Evolutionary conservation across 169 alveolate genomes (phyloP).

Genomic region (Plasmodium adleri): DNA sequence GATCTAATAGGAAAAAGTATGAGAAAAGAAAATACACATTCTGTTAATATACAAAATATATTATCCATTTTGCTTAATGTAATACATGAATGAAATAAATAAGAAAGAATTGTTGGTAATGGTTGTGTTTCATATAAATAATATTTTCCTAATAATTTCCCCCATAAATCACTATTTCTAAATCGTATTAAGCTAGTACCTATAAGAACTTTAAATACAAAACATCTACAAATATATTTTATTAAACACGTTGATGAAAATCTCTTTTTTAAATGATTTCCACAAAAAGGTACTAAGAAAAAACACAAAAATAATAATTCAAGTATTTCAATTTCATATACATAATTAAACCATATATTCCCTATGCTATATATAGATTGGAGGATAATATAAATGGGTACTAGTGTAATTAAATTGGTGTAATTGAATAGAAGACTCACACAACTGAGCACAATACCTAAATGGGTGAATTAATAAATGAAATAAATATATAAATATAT

Average conservation of each 20-base stretch:
- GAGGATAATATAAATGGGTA: constrained; percentile 20
- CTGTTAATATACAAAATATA: constrained; percentile 50
- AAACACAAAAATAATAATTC: constrained; percentile 30
- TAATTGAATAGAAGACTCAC: constrained; percentile 7
- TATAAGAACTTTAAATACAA: constrained; percentile 47
- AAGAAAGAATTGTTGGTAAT: constrained; percentile 29
- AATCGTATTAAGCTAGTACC: constrained; percentile 53
- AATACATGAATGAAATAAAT: background rate
- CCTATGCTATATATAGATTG: constrained; percentile 63
- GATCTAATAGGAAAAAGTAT: constrained; percentile 55
- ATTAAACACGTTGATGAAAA: constrained; percentile 22
- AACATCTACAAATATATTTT: constrained; percentile 22
- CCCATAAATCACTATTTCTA: constrained; percentile 43
- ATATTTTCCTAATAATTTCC: constrained; percentile 40
- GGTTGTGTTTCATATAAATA: constrained; percentile 61
- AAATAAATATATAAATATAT: constrained; percentile 1
- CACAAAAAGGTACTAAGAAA: constrained; percentile 21
- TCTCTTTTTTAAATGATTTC: constrained; percentile 12
- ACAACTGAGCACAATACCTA: constrained; percentile 19
- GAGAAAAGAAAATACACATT: constrained; percentile 52
- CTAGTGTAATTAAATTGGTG: background rate
- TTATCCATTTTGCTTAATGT: constrained; percentile 40
- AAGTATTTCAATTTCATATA: constrained; percentile 30
- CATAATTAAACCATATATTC: constrained; percentile 44
- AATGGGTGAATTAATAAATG: background rate